A percentile compares a stretch with the other conserved stretches of the same genome.
phyloP scores from a whole-genome alignment of 2,329 filamentous ascomycete species.

The Hymenoscyphus albidus region DNA sequence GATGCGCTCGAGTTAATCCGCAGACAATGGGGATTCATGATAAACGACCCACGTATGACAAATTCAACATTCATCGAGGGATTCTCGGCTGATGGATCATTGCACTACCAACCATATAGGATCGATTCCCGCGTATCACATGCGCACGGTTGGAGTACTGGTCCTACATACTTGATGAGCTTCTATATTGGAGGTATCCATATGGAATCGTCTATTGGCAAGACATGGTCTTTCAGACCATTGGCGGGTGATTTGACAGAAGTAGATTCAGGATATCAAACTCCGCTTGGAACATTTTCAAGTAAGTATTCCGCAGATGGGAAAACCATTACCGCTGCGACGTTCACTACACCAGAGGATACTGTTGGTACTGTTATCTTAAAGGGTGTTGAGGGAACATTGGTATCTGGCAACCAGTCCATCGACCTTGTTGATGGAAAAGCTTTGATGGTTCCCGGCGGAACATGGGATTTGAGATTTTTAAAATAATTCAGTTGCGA shows the following conservation, averaged over 20 bases:
- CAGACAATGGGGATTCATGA: conserved; percentile 56
- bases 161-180: conserved; percentile 31
- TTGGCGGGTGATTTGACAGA: conserved; percentile 36
- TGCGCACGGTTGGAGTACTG: conserved; percentile 37
- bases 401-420: not conserved
- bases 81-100: conserved; percentile 34
- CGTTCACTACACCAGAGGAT: conserved; percentile 7
- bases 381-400: conserved; percentile 5
- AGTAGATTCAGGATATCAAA: conserved; percentile 39
- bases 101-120: conserved; percentile 37
- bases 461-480: conserved; percentile 5
- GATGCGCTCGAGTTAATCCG: conserved; percentile 52
- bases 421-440: conserved; percentile 2
- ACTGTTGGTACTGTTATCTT: conserved; percentile 7
- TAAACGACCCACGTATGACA: conserved; percentile 40
- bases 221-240: conserved; percentile 33
- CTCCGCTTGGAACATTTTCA: conserved; percentile 14
- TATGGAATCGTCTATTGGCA: conserved; percentile 24
- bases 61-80: conserved; percentile 39
- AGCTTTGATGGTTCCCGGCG: not conserved
- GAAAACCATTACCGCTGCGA: not conserved
- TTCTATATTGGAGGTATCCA: conserved; percentile 32
- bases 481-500: too few relatives aligned
- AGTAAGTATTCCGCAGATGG: not conserved
- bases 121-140: conserved; percentile 36